Conservation (phyloP, 2,329 filamentous ascomycete species). For the Talaromyces marneffei region DNA sequence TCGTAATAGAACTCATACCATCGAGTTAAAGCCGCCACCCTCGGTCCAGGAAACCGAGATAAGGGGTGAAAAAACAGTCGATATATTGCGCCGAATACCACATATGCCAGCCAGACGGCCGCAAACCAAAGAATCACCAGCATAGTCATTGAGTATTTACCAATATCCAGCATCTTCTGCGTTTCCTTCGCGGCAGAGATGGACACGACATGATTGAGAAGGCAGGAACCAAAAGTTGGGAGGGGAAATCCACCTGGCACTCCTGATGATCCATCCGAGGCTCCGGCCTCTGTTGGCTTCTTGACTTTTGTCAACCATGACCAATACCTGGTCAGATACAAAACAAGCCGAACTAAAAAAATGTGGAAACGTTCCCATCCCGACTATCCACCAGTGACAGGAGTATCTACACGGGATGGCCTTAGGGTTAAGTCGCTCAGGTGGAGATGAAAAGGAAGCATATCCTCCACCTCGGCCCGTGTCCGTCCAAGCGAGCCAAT, state of each 20-base stretch:
- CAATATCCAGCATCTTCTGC: not conserved
- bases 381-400: not conserved
- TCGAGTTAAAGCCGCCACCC: slow-evolving; percentile 26
- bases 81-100: slow-evolving; percentile 23
- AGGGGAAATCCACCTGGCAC: not conserved
- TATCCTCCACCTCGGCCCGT: not conserved
- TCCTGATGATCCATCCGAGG: no score
- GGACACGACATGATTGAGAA: not conserved
- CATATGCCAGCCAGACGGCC: not conserved
- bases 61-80: slow-evolving; percentile 31
- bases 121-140: not conserved
- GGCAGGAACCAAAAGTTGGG: not conserved
- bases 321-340: not conserved
- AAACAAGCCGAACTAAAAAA: not conserved
- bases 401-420: not conserved
- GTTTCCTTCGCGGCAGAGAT: not conserved
- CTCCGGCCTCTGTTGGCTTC: no score
- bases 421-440: not conserved
- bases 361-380: not conserved
- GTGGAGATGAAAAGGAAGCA: not conserved
- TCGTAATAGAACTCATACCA: slow-evolving; percentile 36
- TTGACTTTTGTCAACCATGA: no score
- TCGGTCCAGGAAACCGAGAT: slow-evolving; percentile 27
- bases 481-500: not conserved
- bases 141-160: not conserved